Conservation (phyloP, 1,284 basidiomycete species). For the Malassezia caprae region DNA sequence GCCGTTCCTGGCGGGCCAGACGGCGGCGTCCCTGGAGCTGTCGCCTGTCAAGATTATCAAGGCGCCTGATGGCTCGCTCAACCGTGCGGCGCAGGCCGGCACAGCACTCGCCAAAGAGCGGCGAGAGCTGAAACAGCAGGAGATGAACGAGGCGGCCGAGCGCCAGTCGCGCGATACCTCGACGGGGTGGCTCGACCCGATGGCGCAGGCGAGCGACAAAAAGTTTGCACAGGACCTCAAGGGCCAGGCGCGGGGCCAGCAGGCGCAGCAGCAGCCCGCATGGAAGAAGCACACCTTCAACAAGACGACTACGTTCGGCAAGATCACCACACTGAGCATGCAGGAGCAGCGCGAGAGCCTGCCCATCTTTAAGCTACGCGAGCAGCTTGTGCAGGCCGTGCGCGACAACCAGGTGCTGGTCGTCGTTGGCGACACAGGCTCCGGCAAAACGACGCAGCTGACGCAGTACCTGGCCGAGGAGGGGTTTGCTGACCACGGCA, state of each 20-base stretch:
- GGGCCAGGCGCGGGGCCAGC: constrained; percentile 70
- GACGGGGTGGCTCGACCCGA: constrained; percentile 93
- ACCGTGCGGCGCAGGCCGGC: constrained; percentile 85
- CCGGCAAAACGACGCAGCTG: constrained; percentile 82
- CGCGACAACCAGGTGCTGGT: constrained; percentile 85
- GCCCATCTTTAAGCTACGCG: constrained; percentile 92
- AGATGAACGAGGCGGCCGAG: constrained; percentile 85
- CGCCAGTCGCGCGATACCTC: constrained; percentile 85
- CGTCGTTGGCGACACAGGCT: constrained; percentile 89
- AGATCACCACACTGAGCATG: constrained; percentile 79
- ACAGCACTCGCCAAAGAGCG: constrained; percentile 89
- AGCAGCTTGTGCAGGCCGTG: constrained; percentile 80
- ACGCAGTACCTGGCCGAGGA: constrained; percentile 83
- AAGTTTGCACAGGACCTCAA: constrained; percentile 88
- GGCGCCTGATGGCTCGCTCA: constrained; percentile 60
- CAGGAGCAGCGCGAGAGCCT: constrained; percentile 83
- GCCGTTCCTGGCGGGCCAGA: constrained; percentile 89
- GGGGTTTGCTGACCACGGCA: constrained; percentile 72
- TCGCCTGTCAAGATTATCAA: constrained; percentile 83
- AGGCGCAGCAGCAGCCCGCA: constrained; percentile 67
- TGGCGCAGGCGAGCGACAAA: constrained; percentile 76
- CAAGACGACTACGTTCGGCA: constrained; percentile 91
- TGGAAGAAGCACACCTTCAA: constrained; percentile 92
- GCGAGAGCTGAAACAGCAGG: constrained; percentile 82
- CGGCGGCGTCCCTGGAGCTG: constrained; percentile 83